Conservation (phyloP, 768 basidiomycete species). For the Hortiboletus flavorubellus region DNA sequence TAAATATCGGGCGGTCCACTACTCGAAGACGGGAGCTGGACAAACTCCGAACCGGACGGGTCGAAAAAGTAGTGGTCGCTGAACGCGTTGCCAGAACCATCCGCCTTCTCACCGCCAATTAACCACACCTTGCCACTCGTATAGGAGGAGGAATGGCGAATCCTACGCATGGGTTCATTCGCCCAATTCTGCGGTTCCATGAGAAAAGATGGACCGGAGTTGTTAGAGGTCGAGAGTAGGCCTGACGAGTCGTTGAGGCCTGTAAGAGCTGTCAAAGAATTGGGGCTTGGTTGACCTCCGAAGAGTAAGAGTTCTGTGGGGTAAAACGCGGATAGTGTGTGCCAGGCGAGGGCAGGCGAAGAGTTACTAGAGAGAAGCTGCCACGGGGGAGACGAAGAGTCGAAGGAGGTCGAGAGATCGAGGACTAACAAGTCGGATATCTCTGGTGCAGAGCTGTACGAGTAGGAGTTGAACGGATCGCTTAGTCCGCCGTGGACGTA, state of each 20-base stretch:
- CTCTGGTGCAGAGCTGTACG: slow-evolving; percentile 74
- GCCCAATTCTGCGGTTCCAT: slow-evolving; percentile 52
- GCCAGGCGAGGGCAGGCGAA: slow-evolving; percentile 70
- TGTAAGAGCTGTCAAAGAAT: slow-evolving; percentile 49
- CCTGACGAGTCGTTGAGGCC: slow-evolving; percentile 60
- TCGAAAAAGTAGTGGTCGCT: slow-evolving; percentile 64
- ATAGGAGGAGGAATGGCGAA: slow-evolving; percentile 66
- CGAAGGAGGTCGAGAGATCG: slow-evolving; percentile 59
- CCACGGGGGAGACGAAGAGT: slow-evolving; percentile 67
- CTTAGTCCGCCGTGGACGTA: slow-evolving; percentile 81
- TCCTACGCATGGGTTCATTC: slow-evolving; percentile 67
- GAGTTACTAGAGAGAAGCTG: slow-evolving; percentile 48
- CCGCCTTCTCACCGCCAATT: slow-evolving; percentile 78
- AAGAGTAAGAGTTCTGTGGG: slow-evolving; percentile 56
- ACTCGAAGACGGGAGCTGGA: slow-evolving; percentile 44
- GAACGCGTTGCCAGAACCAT: slow-evolving; percentile 66
- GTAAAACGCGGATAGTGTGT: slow-evolving; percentile 68
- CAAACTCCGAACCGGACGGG: slow-evolving; percentile 49
- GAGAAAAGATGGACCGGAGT: slow-evolving; percentile 42
- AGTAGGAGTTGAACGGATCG: slow-evolving; percentile 62
- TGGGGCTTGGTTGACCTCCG: slow-evolving; percentile 70
- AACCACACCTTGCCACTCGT: slow-evolving; percentile 58
- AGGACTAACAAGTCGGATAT: slow-evolving; percentile 67
- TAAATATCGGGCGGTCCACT: slow-evolving; percentile 64
- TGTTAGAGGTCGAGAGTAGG: slow-evolving; percentile 45